A percentile compares a stretch with the other conserved stretches of the same genome.
Evolutionary conservation across 306 rosid genomes (phyloP).

Genomic region (Trichosanthes cucumerina): DNA sequence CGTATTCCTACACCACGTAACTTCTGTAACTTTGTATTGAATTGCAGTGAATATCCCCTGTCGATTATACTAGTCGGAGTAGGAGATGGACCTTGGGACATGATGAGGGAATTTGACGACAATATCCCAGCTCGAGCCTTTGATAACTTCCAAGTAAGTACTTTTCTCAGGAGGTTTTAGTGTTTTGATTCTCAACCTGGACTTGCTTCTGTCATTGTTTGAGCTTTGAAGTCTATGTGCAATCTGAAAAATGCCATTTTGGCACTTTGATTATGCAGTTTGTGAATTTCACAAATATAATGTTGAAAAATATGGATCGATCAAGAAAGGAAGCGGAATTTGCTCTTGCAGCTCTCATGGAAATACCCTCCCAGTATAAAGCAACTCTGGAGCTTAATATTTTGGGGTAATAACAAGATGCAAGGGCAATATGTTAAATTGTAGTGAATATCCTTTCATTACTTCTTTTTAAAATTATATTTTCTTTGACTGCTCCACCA

Average conservation of each 20-base stretch:
- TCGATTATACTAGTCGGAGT: constrained; percentile 90
- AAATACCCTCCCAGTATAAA: constrained; percentile 87
- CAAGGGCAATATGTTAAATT: not conserved
- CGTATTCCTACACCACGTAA: not conserved
- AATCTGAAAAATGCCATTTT: constrained; percentile 1
- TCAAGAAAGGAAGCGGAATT: constrained; percentile 82
- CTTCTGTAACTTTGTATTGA: constrained; percentile 8
- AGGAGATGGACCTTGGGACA: constrained; percentile 99
- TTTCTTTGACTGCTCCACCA: constrained; percentile 18
- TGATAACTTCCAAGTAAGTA: constrained; percentile 85
- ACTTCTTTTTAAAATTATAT: constrained; percentile 11
- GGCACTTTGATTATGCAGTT: constrained; percentile 38
- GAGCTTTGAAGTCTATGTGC: not conserved
- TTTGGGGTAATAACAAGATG: constrained; percentile 57
- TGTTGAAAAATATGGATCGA: constrained; percentile 64
- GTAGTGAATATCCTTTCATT: not conserved
- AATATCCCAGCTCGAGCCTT: constrained; percentile 87
- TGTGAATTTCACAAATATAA: constrained; percentile 86
- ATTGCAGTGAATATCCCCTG: constrained; percentile 60
- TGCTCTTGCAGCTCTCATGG: constrained; percentile 84
- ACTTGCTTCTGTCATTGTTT: not conserved
- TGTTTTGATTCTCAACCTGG: constrained; percentile 9
- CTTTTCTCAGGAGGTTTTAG: not conserved
- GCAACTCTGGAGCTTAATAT: constrained; percentile 70
- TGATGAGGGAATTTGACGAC: constrained; percentile 87